Evolutionary conservation across 2,329 filamentous ascomycete genomes (phyloP), one percentile per base, ranked within the genome.

Genomic region (Myriosclerotinia duriaeana): DNA sequence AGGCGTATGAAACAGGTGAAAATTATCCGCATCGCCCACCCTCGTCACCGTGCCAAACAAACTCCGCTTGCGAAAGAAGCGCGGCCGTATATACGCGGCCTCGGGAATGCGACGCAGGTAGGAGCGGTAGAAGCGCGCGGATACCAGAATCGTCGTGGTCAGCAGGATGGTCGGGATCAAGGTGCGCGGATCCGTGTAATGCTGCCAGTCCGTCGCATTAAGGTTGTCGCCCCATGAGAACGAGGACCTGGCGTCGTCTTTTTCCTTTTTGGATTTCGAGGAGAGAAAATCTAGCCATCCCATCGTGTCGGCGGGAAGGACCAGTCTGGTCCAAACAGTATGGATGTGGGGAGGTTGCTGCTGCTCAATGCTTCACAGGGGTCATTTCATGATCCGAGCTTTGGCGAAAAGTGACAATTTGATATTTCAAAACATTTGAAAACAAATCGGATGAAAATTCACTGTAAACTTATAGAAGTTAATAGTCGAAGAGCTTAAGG

Each of bases 11-110:
- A 90, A 99, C 58, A 99, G 78, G 72, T 95, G 90, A 77, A 99
- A 97, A 76, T 94, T 94, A 78, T 99, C 95, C 5, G 93, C 96
- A 82, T 99, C 95, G 53, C 96, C 95, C 34, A 99, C 95, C 72
- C 91, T 93, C 15, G 94, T 97, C 53, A 98, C 95, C 69, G 85
- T 85, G 17, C 95, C 95, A 72, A 94, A 90, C 53, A 99, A 76
- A 72, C 87, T 93, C 72, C 91, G 85, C 68, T 82, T 87, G 55
- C 91, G 87, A 76, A 94, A 94, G 75, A 89, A 89, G 14, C 82
- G 81, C 2, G 92, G 90, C 58, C 87, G 87, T 72, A 99, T 89
- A 76, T 93, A 85, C 34, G 85, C 82, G 46, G 91, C 86, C 66
- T 87, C 89, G 5, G 93, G 93, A 66, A 98, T 92, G 63, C 95